phyloP scores from a whole-genome alignment of 768 basidiomycete genomes.

The Hirschioporus abietinus region DNA sequence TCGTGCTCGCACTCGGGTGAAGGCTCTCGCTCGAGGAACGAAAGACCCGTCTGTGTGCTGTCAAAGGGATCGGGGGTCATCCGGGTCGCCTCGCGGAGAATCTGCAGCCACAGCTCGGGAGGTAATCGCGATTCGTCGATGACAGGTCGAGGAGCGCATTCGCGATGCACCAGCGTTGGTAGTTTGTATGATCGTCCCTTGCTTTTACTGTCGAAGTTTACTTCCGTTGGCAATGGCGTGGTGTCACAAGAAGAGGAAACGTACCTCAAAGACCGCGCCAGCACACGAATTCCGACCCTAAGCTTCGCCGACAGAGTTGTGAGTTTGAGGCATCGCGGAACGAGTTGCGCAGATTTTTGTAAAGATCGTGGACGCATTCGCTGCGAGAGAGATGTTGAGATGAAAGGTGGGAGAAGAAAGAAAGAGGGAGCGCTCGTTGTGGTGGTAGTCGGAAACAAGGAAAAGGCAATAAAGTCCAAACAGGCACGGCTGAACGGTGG shows the following conservation, averaged over 20 bases:
- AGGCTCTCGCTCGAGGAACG: constrained; percentile 44
- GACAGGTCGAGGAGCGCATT: neutral
- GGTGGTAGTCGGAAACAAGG: neutral
- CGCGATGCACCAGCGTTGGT: neutral
- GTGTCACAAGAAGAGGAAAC: neutral
- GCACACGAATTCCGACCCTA: neutral
- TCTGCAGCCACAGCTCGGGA: constrained; percentile 59
- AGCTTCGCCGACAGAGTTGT: neutral
- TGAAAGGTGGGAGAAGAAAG: neutral
- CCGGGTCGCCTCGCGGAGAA: constrained; percentile 53
- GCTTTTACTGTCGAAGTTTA: neutral
- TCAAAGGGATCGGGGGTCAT: constrained; percentile 40
- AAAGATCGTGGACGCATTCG: neutral
- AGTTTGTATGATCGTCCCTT: neutral
- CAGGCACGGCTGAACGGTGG: neutral
- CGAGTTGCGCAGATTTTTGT: neutral
- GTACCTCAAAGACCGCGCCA: neutral
- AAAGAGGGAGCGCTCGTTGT: neutral
- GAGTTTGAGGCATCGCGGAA: neutral
- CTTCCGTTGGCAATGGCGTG: neutral
- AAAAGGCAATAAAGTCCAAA: neutral
- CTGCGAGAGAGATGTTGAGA: neutral
- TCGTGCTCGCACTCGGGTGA: constrained; percentile 34
- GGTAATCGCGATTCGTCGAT: constrained; percentile 30
- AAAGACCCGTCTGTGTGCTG: constrained; percentile 40